Base-by-base conservation (phyloP, 1,139 yeast species). In the Petasospora rhodanensis region DNA sequence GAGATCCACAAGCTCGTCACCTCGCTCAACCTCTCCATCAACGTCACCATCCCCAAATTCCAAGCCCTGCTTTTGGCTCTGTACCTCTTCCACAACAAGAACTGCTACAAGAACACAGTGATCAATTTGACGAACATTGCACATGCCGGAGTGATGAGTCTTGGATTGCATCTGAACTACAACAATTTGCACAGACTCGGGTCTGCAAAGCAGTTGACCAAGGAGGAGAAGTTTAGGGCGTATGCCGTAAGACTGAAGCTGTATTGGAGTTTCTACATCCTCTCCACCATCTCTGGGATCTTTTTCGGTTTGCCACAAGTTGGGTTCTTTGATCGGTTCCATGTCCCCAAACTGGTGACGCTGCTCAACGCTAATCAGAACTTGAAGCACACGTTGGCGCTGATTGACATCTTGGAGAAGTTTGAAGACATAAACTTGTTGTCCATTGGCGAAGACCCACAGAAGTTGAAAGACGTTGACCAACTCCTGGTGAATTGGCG, bases 231-330 rank as follows among this genome's bases (percentile, higher is more conserved):
- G 21, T 47, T 52, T 32, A 50, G 54, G 32, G 57, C 74, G 35
- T 71, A 42, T 32, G 29, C 47, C 9, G 29, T 71, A 40, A 59
- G 83, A 47, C 71, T 76, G 14, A 76, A 75, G 48, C 59, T 75
- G 14, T 77, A 72, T 45, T 76, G 84, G 84, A 73, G 70, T 15
- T 74, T 70, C 48, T 70, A 70, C 40, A 71, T 74, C 4, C 57
- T 76, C 22, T 58, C 46, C 10, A 38, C 41, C 7, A 29, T 48
- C 12, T 38, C 51, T 5, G 37, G 46, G 6, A 38, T 49, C 16
- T 32, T 43, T 17, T 47, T 43, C 38, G 55, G 55, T 8, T 29
- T 49, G 19, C 50, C 53, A 26, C 47, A 47, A 19, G 32, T 40
- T 30, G 42, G 37, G 3, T 46, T 47, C 31, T 48, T 48, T 22